Evolutionary conservation across 331 rosid species (phyloP), one percentile per base, ranked within the genome.

Genomic region (Quercus lobata): DNA sequence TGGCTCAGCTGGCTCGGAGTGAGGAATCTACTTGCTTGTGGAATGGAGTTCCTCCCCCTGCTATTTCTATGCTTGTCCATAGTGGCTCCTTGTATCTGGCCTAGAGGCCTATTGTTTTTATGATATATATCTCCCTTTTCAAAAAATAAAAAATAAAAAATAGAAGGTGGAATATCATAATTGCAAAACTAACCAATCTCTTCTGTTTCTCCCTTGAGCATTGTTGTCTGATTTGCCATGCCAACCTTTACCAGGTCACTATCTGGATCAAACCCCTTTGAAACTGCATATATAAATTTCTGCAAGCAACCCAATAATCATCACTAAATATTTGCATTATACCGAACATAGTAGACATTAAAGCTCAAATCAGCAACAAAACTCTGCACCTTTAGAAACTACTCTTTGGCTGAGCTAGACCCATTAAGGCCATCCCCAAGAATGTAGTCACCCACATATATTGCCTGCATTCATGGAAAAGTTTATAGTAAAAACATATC

Each of bases 401-500:
- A 93, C 41, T 90, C 97, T 81, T 69, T 89, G 29, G 99, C 90
- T 57, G 98, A 93, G 83, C 97, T 93, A 78, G 97, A 96, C 72
- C 99, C 99, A 79, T 96, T 87, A 37, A 90, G 81, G 79, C 88
- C 84, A 41, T 97, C 97, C 46, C 94, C 92, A 74, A 93, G 96
- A 88, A 96, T 83, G 76, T 91, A 96, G 87, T 96, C 99, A 41
- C 94, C 93, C 49, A 91, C 97, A 85, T 96, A 93, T n/a, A 60
- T 84, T 78, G 99, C 94, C 99, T 96, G 94, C 73, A 82, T 37
- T 41, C 63, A 73, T 71, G 6, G 18, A 27, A 49, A 73, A 16
- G 83, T 71, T 77, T 15, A 75, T 60, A 49, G 7, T 56, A 55
- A 4, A 34, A 16, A 55, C 21, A 56, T 7, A 65, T 76, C 52